Conservation (phyloP, 2,329 filamentous ascomycete species). For the Onygenales sp. region DNA sequence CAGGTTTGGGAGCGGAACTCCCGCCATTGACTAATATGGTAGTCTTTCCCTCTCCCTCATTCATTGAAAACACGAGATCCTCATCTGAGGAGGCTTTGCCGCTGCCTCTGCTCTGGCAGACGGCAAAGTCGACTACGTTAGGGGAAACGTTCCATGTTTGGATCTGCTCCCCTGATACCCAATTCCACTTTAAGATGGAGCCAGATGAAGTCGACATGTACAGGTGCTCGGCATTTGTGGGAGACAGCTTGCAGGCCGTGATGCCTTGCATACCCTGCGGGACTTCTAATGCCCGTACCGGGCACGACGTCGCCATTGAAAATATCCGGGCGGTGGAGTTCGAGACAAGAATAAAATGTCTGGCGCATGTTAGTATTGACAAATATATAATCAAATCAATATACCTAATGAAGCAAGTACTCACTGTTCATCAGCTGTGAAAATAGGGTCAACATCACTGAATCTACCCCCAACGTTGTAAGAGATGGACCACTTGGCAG, state of each 20-base stretch:
- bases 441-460: conserved; percentile 46
- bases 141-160: conserved; percentile 34
- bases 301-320: conserved; percentile 68
- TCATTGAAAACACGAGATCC: conserved; percentile 31
- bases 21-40: conserved; percentile 10
- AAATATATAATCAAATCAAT: neutral
- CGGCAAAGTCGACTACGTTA: conserved; percentile 23
- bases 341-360: conserved; percentile 66
- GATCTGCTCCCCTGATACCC: conserved; percentile 39
- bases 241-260: conserved; percentile 43
- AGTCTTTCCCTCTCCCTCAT: conserved; percentile 28
- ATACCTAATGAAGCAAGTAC: conserved; percentile 8
- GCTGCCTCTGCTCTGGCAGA: conserved; percentile 13
- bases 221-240: conserved; percentile 40
- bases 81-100: conserved; percentile 14
- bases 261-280: conserved; percentile 41
- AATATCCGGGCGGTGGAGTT: conserved; percentile 71
- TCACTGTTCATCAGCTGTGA: conserved; percentile 49
- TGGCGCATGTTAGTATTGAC: conserved; percentile 23
- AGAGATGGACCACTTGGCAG: conserved; percentile 6
- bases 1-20: neutral
- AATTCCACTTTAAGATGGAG: conserved; percentile 49
- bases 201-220: conserved; percentile 45
- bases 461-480: conserved; percentile 41
- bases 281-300: conserved; percentile 59